phyloP scores from a whole-genome alignment of 768 basidiomycete genomes.

The Austroboletus eburneus region DNA sequence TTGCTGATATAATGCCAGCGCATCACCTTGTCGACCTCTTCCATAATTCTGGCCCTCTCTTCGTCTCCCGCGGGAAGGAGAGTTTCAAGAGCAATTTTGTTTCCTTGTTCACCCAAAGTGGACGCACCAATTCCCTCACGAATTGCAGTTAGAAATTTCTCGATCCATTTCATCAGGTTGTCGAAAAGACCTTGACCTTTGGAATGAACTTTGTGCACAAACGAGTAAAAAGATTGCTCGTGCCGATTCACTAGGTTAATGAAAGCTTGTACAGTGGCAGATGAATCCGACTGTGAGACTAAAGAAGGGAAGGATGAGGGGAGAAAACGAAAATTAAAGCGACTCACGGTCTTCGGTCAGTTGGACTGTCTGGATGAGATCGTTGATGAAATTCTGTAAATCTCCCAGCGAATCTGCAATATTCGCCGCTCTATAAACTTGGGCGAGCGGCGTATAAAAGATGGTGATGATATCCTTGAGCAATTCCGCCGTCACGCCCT shows the following conservation, averaged over 20 bases:
- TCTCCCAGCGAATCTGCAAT: constrained; percentile 92
- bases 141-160: constrained; percentile 85
- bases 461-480: constrained; percentile 99
- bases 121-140: constrained; percentile 77
- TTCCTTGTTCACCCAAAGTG: constrained; percentile 4
- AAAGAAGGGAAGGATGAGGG: constrained; percentile 1
- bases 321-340: background rate
- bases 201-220: constrained; percentile 97
- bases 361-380: constrained; percentile 93
- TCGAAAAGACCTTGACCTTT: constrained; percentile 95
- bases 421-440: constrained; percentile 95
- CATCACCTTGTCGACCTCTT: constrained; percentile 86
- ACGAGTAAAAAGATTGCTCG: constrained; percentile 92
- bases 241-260: constrained; percentile 92
- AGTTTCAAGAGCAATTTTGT: constrained; percentile 74
- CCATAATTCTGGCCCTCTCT: constrained; percentile 72
- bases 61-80: constrained; percentile 78
- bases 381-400: constrained; percentile 90
- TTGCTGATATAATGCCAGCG: constrained; percentile 94
- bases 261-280: constrained; percentile 84
- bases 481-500: constrained; percentile 94
- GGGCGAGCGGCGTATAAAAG: constrained; percentile 93
- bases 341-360: constrained; percentile 80
- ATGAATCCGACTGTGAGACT: constrained; percentile 85
- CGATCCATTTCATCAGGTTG: constrained; percentile 94